phyloP scores from a whole-genome alignment of 2,329 filamentous ascomycete genomes.

The Monilinia fructicola region DNA sequence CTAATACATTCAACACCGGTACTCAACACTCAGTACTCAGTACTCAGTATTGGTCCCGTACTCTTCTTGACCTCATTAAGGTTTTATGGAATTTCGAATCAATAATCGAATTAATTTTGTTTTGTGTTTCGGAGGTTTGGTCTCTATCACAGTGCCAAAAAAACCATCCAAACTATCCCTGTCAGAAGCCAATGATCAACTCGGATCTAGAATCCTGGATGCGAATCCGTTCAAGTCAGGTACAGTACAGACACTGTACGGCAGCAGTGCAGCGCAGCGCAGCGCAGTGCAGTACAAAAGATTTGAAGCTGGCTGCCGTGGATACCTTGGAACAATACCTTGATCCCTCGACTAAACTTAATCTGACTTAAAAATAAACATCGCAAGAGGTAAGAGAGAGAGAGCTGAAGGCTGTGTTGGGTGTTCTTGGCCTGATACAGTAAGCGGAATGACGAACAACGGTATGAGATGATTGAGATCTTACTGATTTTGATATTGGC shows the following conservation, averaged over 20 bases:
- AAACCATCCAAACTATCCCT: slow-evolving; percentile 16
- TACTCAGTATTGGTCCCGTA: background rate
- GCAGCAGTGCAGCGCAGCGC: slow-evolving; percentile 16
- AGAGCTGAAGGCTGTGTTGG: slow-evolving; percentile 21
- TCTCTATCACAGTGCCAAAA: background rate
- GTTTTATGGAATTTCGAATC: background rate
- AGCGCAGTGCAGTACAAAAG: slow-evolving; percentile 5
- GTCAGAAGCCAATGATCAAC: slow-evolving; percentile 14
- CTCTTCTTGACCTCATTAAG: background rate
- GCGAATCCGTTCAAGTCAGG: slow-evolving; percentile 21
- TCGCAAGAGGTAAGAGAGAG: background rate
- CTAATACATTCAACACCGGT: background rate
- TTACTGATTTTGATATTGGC: slow-evolving; percentile 11
- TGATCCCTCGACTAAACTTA: too few species aligned
- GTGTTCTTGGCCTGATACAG: slow-evolving; percentile 20
- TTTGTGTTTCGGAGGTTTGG: background rate
- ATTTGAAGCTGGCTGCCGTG: background rate
- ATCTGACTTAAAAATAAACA: slow-evolving; percentile 15
- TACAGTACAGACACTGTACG: slow-evolving; percentile 20
- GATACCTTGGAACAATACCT: background rate
- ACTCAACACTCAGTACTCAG: too few species aligned
- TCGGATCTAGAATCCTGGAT: slow-evolving; percentile 23
- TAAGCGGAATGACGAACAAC: slow-evolving; percentile 17
- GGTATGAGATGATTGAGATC: slow-evolving; percentile 17
- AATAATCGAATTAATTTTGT: background rate